These are phyloP conservation scores for Aspergillus phoenicis DNA, from an alignment of 2,329 filamentous ascomycete genomes.

Conservation along the genomic window DNA sequence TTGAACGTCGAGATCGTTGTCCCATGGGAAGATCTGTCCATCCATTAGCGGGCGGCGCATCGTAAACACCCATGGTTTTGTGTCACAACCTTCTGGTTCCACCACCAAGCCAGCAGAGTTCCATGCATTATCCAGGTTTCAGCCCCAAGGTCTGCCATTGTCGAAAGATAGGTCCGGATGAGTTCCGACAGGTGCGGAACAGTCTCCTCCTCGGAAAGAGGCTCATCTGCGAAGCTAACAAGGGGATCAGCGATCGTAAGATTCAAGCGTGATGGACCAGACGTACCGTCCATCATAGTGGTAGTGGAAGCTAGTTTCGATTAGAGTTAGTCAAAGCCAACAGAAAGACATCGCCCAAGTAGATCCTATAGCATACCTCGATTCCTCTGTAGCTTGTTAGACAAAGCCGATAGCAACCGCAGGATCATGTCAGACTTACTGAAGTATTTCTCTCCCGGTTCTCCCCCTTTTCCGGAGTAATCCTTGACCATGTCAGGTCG, in stretches of 20 bases:
- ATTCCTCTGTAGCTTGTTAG: conserved; percentile 43
- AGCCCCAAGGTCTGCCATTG: conserved; percentile 59
- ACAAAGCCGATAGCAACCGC: background rate
- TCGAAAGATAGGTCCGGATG: conserved; percentile 58
- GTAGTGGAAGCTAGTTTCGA: conserved; percentile 49
- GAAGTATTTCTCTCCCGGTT: conserved; percentile 54
- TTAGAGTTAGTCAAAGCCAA: conserved; percentile 13
- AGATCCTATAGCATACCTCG: conserved; percentile 36
- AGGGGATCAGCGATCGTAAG: conserved; percentile 18
- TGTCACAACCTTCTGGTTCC: conserved; percentile 54
- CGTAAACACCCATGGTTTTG: background rate
- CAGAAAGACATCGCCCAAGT: background rate
- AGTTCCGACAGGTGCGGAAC: conserved; percentile 53
- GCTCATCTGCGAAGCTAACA: conserved; percentile 50
- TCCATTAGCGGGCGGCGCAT: conserved; percentile 13
- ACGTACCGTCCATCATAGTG: conserved; percentile 58
- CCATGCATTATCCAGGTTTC: conserved; percentile 68
- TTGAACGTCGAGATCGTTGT: conserved; percentile 63
- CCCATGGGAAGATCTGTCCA: conserved; percentile 60
- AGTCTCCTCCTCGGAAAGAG: conserved; percentile 52
- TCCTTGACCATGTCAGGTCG: conserved; percentile 43
- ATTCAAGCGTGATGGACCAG: background rate
- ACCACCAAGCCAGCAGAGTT: conserved; percentile 64
- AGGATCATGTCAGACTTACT: conserved; percentile 37
- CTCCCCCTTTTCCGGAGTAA: conserved; percentile 42